phyloP scores from a whole-genome alignment of 1,284 basidiomycete genomes.

The Gomphus sp. region DNA sequence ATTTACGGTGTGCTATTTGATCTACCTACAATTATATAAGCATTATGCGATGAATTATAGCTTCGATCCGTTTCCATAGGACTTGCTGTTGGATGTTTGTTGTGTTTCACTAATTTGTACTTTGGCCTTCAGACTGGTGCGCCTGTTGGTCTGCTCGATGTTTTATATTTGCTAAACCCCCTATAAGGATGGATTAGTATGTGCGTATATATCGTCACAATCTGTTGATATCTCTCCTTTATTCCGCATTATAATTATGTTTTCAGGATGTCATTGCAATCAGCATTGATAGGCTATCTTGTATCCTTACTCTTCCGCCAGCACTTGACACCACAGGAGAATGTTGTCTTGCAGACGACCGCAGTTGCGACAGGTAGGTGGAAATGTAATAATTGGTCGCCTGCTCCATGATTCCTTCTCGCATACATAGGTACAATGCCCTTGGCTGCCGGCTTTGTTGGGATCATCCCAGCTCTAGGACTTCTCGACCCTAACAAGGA shows the following conservation, averaged over 20 bases:
- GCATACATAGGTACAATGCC: conserved; percentile 51
- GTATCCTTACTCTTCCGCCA: conserved; percentile 66
- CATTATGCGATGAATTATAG: conserved; percentile 16
- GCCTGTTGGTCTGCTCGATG: background rate
- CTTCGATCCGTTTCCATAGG: conserved; percentile 46
- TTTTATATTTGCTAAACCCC: background rate
- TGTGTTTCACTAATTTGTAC: conserved; percentile 72
- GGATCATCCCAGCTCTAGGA: conserved; percentile 85
- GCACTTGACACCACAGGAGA: conserved; percentile 80
- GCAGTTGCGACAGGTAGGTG: conserved; percentile 81
- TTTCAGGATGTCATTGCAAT: conserved; percentile 90
- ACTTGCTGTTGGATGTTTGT: conserved; percentile 58
- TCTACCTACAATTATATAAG: background rate
- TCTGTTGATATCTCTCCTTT: background rate
- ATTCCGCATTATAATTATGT: background rate
- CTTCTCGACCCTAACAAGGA: conserved; percentile 70
- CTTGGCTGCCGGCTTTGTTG: conserved; percentile 89
- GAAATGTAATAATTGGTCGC: too few species aligned
- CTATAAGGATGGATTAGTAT: conserved; percentile 61
- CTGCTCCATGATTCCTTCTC: background rate
- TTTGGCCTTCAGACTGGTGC: conserved; percentile 58
- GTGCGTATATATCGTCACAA: conserved; percentile 25
- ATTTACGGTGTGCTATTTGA: background rate
- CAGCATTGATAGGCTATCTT: conserved; percentile 84
- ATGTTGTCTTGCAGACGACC: conserved; percentile 90